Base-by-base conservation (phyloP, 2,329 filamentous ascomycete genomes). In the Fusarium solani-melongenae region DNA sequence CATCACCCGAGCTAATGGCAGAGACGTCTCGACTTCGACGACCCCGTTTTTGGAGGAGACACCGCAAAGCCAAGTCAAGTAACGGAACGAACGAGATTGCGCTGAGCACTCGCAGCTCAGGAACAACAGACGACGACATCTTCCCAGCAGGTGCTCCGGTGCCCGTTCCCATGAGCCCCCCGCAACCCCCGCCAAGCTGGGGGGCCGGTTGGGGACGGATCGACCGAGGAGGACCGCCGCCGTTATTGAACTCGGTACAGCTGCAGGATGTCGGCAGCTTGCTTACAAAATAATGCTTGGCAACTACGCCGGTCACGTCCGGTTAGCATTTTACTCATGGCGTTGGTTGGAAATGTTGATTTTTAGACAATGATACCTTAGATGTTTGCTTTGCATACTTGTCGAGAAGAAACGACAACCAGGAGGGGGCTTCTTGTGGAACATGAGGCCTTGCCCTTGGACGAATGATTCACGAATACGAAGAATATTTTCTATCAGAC, bases 1-100 rank as follows among this genome's bases (percentile, higher is more conserved):
- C 83, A 1, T 84, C 82, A 5, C 84, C 85, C 1, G 83, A 86
- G 55, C 64, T 84, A 71, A 51, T 81, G 72, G 71, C 74, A n/a
- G 73, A 80, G 34, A 74, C 71, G 17, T 62, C 69, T 2, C 68
- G 76, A 6, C 66, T 78, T 24, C 74, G 77, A 22, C 77, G 72
- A 41, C 44, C 72, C 4, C 78, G 76, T 2, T 76, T 82, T 55
- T 83, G 81, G 81, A 73, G 78, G 59, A 76, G 74, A 31, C 68
- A 72, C 3, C 73, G 75, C 17, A 80, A 78, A 39, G 64, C 72
- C 12, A 79, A 81, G 27, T 72, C 72, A 10, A 74, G 77, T 53
- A 81, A 77, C 44, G 76, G 71, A 14, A 79, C 77, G 7, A 76
- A 78, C 57, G 81, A 82, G 56, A 81, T 83, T 36, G 80, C 81